Evolutionary conservation across 805 yeast genomes (phyloP).

Genomic region (Yarrowia sp.): DNA sequence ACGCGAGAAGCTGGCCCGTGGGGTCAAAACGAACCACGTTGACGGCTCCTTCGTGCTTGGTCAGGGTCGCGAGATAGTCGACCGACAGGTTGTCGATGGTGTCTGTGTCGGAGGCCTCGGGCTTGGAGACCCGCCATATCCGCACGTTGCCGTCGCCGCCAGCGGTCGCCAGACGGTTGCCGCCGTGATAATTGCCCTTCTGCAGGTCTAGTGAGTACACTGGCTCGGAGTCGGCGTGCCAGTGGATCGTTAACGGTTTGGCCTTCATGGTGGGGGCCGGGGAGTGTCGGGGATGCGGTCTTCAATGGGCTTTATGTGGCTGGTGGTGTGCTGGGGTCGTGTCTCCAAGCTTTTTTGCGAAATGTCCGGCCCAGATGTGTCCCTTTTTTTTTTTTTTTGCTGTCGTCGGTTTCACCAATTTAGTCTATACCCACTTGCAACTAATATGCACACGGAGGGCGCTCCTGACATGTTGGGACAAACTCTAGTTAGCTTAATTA

Average conservation of each 20-base stretch:
- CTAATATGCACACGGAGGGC: constrained; percentile 6
- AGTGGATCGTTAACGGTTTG: constrained; percentile 42
- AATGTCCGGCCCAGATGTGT: background rate
- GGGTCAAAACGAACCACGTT: constrained; percentile 83
- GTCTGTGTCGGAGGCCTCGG: constrained; percentile 33
- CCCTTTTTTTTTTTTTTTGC: constrained; percentile 17
- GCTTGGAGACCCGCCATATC: constrained; percentile 39
- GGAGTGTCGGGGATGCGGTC: background rate
- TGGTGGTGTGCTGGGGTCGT: background rate
- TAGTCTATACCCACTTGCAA: constrained; percentile 14
- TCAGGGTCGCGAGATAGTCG: constrained; percentile 73
- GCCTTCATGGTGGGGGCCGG: constrained; percentile 38
- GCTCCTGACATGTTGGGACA: constrained; percentile 19
- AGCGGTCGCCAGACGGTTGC: constrained; percentile 69
- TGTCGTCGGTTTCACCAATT: constrained; percentile 24
- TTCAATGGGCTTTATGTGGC: background rate
- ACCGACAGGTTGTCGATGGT: constrained; percentile 44
- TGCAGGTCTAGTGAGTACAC: constrained; percentile 44
- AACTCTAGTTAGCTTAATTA: constrained; percentile 14
- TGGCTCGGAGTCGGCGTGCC: constrained; percentile 46
- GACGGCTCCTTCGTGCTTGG: constrained; percentile 92
- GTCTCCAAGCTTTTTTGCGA: background rate
- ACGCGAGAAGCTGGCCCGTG: constrained; percentile 64
- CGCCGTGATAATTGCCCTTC: constrained; percentile 31
- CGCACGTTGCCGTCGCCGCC: constrained; percentile 95